A percentile compares a stretch with the other conserved stretches of the same genome.
Evolutionary conservation across 2,329 filamentous ascomycete species (phyloP).

Genomic region (Colletotrichum plurivorum): DNA sequence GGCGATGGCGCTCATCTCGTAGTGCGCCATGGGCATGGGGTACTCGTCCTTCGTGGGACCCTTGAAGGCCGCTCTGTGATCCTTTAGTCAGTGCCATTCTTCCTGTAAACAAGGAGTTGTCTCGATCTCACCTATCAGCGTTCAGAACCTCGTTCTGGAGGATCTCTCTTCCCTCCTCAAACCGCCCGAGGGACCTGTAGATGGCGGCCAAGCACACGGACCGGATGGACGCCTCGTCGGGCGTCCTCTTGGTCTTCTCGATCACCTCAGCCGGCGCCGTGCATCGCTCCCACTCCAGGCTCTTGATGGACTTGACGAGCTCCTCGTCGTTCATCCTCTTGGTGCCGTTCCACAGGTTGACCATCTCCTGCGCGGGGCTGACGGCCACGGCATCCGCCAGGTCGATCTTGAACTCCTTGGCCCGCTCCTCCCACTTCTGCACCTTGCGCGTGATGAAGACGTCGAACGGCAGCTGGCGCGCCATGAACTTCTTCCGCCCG

Average conservation of each 20-base stretch:
- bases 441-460: slow-evolving; percentile 87
- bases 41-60: slow-evolving; percentile 78
- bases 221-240: slow-evolving; percentile 75
- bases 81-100: neutral
- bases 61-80: slow-evolving; percentile 65
- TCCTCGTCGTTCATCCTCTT: slow-evolving; percentile 81
- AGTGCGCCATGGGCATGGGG: slow-evolving; percentile 80
- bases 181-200: slow-evolving; percentile 73
- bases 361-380: slow-evolving; percentile 90
- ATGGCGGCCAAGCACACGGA: slow-evolving; percentile 77
- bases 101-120: accelerated
- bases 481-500: slow-evolving; percentile 92
- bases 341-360: slow-evolving; percentile 92
- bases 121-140: slow-evolving; percentile 69
- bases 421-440: slow-evolving; percentile 87
- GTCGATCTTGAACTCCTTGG: slow-evolving; percentile 75
- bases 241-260: slow-evolving; percentile 63
- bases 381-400: slow-evolving; percentile 86
- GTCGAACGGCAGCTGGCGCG: slow-evolving; percentile 90
- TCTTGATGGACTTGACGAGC: slow-evolving; percentile 72
- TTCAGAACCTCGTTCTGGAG: slow-evolving; percentile 76
- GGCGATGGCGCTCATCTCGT: slow-evolving; percentile 86
- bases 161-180: slow-evolving; percentile 75
- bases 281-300: slow-evolving; percentile 77
- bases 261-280: slow-evolving; percentile 60